Percentiles rank a stretch among this genome's conserved stretches.
Conservation (phyloP, 306 rosid genomes). For the Medicago arabica region DNA sequence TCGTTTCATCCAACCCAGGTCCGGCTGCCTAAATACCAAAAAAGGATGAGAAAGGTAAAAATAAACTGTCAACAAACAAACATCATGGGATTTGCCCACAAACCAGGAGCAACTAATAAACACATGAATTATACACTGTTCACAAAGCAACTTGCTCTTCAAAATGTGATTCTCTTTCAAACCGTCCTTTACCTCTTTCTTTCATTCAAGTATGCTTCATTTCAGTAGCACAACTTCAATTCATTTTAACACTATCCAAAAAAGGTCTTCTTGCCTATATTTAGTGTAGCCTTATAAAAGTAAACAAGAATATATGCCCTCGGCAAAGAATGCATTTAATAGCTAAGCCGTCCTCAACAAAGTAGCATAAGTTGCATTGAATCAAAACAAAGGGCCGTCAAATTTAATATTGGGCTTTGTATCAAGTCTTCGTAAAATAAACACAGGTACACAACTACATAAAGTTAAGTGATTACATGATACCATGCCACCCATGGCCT, state of each 20-base stretch:
- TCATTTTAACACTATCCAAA: slow-evolving; percentile 24
- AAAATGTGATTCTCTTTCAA: slow-evolving; percentile 27
- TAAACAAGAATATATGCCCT: slow-evolving; percentile 28
- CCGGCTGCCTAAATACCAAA: slow-evolving; percentile 77
- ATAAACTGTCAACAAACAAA: slow-evolving; percentile 3
- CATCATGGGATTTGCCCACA: slow-evolving; percentile 2
- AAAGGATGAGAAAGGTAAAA: slow-evolving; percentile 24
- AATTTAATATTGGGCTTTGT: background rate
- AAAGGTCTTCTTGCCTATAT: slow-evolving; percentile 2
- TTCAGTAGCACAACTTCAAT: slow-evolving; percentile 11
- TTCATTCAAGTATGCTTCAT: slow-evolving; percentile 35
- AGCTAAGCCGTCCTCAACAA: slow-evolving; percentile 4
- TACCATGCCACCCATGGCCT: slow-evolving; percentile 7
- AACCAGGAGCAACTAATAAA: slow-evolving; percentile 24
- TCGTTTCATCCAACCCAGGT: slow-evolving; percentile 94
- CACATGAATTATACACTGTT: slow-evolving; percentile 9
- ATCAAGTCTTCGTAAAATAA: background rate
- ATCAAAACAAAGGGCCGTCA: slow-evolving; percentile 33
- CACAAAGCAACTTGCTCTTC: slow-evolving; percentile 34
- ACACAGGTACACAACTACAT: slow-evolving; percentile 27
- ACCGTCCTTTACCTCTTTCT: background rate
- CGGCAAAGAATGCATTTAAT: slow-evolving; percentile 7
- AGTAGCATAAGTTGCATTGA: slow-evolving; percentile 27
- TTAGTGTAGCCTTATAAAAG: slow-evolving; percentile 19
- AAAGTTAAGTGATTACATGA: slow-evolving; percentile 25